Evolutionary conservation across 23 red algal genomes (phyloP), one percentile per base, ranked within the genome.

Genomic region (Gracilaria vermiculophylla): DNA sequence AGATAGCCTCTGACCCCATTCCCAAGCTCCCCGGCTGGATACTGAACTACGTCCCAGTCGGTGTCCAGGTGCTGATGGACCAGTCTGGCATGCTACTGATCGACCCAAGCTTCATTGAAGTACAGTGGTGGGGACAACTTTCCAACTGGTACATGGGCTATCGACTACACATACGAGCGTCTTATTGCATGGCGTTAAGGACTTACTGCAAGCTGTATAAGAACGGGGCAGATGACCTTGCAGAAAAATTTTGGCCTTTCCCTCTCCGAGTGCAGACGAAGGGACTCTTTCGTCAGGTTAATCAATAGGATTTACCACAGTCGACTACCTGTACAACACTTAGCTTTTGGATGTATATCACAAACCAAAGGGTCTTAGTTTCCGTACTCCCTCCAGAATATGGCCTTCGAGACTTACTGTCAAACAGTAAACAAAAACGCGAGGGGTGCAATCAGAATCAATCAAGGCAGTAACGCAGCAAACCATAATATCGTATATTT

Each of bases 41-140:
- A 10, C 34, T 93, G 28, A 84, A 84, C 37, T 97, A 94, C 64
- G 84, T 83, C 16, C 91, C 85, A 62, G 89, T 93, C 13, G 95
- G 95, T 5, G 76, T 92, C 2, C 82, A 94, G 51, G 95, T 94
- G 27, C 66, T 97, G 50, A 78, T 97, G 33, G 87, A 94, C 74
- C 72, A 82, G 32, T 78, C 83, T 34, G 91, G 91, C 17, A 60
- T 78, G 45, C 83, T 97, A 5, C 29, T 93, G 32, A 85, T 97
- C 32, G 95, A 97, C 77, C 95, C 95, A 72, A 89, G 81, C 49
- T 81, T 94, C 52, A 82, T 97, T 21, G 95, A 97, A 66, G 74
- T 88, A 19, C 52, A 71, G 44, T 96, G 88, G 87, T 93, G 90
- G 90, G 90, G 80, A 14, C 81, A 58, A 41, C 41, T 77, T 41